phyloP scores from a whole-genome alignment of 352 stramenopile genomes.

The Pythium brachiatum region DNA sequence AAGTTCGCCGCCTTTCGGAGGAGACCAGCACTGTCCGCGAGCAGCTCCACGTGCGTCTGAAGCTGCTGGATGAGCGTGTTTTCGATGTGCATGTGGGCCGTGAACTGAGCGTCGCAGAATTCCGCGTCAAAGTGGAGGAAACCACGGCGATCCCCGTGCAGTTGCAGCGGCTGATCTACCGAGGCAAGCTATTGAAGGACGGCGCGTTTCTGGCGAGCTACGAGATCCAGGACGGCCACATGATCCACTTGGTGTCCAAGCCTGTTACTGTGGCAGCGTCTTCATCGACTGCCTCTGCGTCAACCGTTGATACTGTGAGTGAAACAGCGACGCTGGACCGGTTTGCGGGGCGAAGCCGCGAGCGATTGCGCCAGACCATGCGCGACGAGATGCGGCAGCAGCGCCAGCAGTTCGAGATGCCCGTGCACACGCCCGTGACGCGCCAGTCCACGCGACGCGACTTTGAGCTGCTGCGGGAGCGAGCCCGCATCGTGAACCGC shows the following conservation, averaged over 20 bases:
- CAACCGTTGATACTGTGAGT: constrained; percentile 4
- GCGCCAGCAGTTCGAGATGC: background rate
- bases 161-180: constrained; percentile 91
- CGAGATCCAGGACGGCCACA: constrained; percentile 90
- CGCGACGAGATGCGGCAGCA: constrained; percentile 1
- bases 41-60: constrained; percentile 54
- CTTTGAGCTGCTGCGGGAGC: background rate
- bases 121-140: constrained; percentile 54
- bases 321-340: constrained; percentile 12
- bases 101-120: constrained; percentile 52
- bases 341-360: constrained; percentile 20
- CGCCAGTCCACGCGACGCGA: background rate
- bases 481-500: background rate
- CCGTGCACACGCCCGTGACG: background rate
- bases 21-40: constrained; percentile 8
- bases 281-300: background rate
- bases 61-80: constrained; percentile 76
- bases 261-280: constrained; percentile 6
- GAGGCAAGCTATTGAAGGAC: constrained; percentile 87
- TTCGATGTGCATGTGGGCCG: constrained; percentile 53
- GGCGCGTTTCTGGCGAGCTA: constrained; percentile 64
- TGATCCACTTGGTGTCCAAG: constrained; percentile 89
- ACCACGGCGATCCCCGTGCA: constrained; percentile 54
- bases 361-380: constrained; percentile 26
- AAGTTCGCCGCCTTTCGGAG: constrained; percentile 5